phyloP scores from a whole-genome alignment of 306 rosid species.

The Calophaca sinica region DNA sequence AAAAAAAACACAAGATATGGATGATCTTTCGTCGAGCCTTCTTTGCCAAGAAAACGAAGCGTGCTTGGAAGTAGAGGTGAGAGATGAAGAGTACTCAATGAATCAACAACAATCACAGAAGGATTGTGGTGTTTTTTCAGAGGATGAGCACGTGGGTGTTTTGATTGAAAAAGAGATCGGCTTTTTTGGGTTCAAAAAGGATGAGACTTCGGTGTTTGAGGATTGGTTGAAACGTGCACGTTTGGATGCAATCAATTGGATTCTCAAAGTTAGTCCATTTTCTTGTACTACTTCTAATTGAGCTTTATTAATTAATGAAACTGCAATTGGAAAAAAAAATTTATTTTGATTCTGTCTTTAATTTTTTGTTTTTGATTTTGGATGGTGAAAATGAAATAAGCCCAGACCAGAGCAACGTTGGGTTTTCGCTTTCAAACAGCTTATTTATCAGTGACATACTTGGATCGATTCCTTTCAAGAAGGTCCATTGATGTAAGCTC shows the following conservation, averaged over 20 bases:
- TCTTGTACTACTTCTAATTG: conserved; percentile 38
- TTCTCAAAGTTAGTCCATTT: conserved; percentile 68
- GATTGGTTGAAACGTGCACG: conserved; percentile 63
- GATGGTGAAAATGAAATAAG: background rate
- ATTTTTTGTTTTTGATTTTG: conserved; percentile 3
- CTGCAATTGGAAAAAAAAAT: background rate
- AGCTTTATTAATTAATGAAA: conserved; percentile 42
- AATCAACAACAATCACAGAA: conserved; percentile 19
- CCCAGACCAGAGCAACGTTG: conserved; percentile 67
- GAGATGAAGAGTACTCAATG: conserved; percentile 44
- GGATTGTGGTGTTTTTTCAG: conserved; percentile 26
- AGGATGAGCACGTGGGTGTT: conserved; percentile 51
- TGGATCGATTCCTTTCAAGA: conserved; percentile 76
- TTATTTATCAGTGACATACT: conserved; percentile 77
- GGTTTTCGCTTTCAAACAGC: conserved; percentile 82
- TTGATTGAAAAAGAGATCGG: conserved; percentile 63
- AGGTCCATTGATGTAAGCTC: conserved; percentile 66
- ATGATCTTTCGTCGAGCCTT: conserved; percentile 52
- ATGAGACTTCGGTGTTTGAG: conserved; percentile 48
- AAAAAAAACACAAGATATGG: conserved; percentile 38
- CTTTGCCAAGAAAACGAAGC: conserved; percentile 58
- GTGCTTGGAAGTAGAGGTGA: conserved; percentile 45
- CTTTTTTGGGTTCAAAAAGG: conserved; percentile 54
- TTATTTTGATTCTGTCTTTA: background rate
- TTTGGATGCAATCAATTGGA: conserved; percentile 72